These are phyloP conservation scores for Yamadazyma membranifaciens DNA, from an alignment of 1,139 yeast genomes.

Conservation along the genomic window DNA sequence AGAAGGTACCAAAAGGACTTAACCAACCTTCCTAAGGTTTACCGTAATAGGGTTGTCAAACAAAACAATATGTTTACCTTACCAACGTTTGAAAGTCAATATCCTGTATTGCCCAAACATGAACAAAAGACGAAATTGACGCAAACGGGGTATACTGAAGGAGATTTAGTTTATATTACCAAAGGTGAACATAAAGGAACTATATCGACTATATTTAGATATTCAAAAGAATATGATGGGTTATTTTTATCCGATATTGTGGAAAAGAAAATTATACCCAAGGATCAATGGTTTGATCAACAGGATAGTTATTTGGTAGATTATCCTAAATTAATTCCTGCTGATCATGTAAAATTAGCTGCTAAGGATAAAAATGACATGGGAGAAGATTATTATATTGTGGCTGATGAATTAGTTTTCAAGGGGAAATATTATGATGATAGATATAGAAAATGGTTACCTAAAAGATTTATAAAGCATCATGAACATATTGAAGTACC, in stretches of 20 bases:
- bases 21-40: conserved; percentile 29
- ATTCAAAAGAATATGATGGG: conserved; percentile 31
- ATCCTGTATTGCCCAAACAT: conserved; percentile 23
- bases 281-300: conserved; percentile 68
- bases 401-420: conserved; percentile 70
- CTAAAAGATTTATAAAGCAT: conserved; percentile 69
- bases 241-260: conserved; percentile 37
- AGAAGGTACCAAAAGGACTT: conserved; percentile 40
- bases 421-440: conserved; percentile 72
- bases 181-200: conserved; percentile 73
- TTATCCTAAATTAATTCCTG: conserved; percentile 56
- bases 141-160: conserved; percentile 37
- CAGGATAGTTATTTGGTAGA: conserved; percentile 73
- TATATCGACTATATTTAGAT: conserved; percentile 50
- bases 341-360: conserved; percentile 54
- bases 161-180: conserved; percentile 51
- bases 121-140: conserved; percentile 29
- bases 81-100: conserved; percentile 34
- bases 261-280: conserved; percentile 50
- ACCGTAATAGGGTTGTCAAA: conserved; percentile 27
- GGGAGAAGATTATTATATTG: conserved; percentile 64
- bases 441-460: conserved; percentile 71
- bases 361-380: conserved; percentile 67
- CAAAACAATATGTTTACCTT: conserved; percentile 27
- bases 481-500: conserved; percentile 74